Percentiles rank a stretch among this genome's conserved stretches.
These are phyloP conservation scores for Metschnikowia matae DNA, from an alignment of 805 yeast genomes.

Conservation along the genomic window DNA sequence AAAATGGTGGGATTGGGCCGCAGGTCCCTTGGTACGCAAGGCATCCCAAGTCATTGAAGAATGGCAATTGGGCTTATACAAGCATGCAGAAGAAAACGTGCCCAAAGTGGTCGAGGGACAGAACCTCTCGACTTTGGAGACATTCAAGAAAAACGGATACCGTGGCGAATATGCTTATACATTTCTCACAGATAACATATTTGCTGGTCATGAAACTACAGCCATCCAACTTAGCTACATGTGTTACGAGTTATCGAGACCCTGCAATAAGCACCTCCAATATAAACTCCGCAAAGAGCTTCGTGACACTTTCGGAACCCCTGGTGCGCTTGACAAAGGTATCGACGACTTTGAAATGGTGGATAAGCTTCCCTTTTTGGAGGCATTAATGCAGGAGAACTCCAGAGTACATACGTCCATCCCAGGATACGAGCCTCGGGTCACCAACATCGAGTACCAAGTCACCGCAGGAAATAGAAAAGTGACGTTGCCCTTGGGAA, in stretches of 20 bases:
- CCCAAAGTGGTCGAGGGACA: conserved; percentile 18
- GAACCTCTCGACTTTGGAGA: conserved; percentile 31
- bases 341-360: conserved; percentile 36
- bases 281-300: conserved; percentile 45
- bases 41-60: conserved; percentile 38
- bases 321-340: conserved; percentile 18
- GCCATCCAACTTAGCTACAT: conserved; percentile 45
- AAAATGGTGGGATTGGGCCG: conserved; percentile 46
- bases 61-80: conserved; percentile 43
- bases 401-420: conserved; percentile 64
- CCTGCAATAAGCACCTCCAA: conserved; percentile 45
- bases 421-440: conserved; percentile 70
- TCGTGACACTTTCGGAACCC: conserved; percentile 28
- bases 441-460: conserved; percentile 30
- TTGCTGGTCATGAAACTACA: conserved; percentile 74
- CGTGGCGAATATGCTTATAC: conserved; percentile 35
- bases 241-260: conserved; percentile 55
- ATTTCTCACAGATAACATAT: conserved; percentile 55
- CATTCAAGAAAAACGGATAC: conserved; percentile 31
- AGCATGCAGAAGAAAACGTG: conserved; percentile 30
- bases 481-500: conserved; percentile 45
- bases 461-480: conserved; percentile 14
- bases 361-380: conserved; percentile 53
- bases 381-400: conserved; percentile 60
- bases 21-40: conserved; percentile 33